Percentiles rank a stretch among this genome's conserved stretches.
phyloP scores from a whole-genome alignment of 1,284 basidiomycete genomes.

The Leccinum fuscescens region DNA sequence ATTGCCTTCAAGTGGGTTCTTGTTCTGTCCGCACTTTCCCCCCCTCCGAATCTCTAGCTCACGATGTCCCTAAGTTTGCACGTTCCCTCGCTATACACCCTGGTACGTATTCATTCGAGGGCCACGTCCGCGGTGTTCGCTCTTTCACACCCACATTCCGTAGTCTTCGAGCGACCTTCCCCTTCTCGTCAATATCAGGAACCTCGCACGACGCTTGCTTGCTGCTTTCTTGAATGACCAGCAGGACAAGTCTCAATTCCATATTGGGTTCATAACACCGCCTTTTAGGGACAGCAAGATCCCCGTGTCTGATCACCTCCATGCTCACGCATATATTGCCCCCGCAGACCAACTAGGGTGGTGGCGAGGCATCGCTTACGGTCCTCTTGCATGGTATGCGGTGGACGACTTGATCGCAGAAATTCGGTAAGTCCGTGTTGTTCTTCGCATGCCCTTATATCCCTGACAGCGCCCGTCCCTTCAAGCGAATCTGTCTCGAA shows the following conservation, averaged over 20 bases:
- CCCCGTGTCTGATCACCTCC: constrained; percentile 73
- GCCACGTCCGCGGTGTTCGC: constrained; percentile 1
- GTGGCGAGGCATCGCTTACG: constrained; percentile 63
- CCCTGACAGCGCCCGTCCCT: constrained; percentile 2
- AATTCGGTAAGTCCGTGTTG: constrained; percentile 54
- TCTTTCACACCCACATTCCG: constrained; percentile 3
- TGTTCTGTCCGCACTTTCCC: constrained; percentile 3
- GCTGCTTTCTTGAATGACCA: neutral
- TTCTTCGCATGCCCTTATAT: neutral
- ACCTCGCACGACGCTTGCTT: constrained; percentile 1
- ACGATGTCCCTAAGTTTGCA: neutral
- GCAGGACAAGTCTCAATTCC: constrained; percentile 1
- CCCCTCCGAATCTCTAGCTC: neutral
- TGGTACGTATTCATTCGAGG: constrained; percentile 2
- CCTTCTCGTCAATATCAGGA: constrained; percentile 2
- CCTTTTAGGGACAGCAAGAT: constrained; percentile 74
- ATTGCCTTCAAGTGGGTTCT: constrained; percentile 68
- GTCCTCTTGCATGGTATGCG: constrained; percentile 46
- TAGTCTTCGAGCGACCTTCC: constrained; percentile 65
- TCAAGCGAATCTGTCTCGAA: constrained; percentile 62
- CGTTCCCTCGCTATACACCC: constrained; percentile 6
- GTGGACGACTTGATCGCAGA: constrained; percentile 77
- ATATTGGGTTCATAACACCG: constrained; percentile 68
- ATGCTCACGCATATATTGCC: constrained; percentile 67
- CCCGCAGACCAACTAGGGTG: constrained; percentile 66